phyloP scores from a whole-genome alignment of 2,329 filamentous ascomycete species.

The Capronia epimyces region DNA sequence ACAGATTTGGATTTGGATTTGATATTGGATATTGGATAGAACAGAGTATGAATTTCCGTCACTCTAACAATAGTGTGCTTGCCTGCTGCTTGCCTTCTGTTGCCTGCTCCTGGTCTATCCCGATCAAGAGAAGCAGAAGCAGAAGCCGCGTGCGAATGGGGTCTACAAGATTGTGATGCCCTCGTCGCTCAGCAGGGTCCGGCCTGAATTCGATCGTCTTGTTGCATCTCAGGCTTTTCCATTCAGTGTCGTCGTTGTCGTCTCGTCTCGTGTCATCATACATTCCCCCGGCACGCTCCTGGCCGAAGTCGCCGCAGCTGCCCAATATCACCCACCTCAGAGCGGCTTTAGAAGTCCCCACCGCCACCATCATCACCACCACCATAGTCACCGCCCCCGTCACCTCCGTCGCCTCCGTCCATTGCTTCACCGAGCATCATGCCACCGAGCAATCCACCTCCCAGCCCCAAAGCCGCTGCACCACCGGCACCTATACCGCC shows the following conservation, averaged over 20 bases:
- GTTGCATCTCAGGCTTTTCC: not conserved
- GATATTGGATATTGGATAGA: no score
- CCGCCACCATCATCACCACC: constrained; percentile 23
- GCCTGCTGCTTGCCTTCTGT: no score
- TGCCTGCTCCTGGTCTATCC: no score
- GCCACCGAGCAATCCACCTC: constrained; percentile 76
- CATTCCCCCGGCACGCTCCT: no score
- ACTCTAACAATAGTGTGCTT: no score
- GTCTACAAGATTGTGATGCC: no score
- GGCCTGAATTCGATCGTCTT: not conserved
- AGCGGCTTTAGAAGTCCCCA: constrained; percentile 3
- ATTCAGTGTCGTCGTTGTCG: not conserved
- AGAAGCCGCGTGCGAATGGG: no score
- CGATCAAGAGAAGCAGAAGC: no score
- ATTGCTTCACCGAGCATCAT: constrained; percentile 64
- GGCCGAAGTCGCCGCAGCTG: no score
- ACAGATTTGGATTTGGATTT: no score
- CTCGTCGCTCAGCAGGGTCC: no score
- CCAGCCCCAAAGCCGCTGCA: constrained; percentile 70
- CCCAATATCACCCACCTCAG: not conserved
- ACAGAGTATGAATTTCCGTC: no score
- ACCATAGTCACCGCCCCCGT: constrained; percentile 28
- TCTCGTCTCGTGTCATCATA: not conserved
- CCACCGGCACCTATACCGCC: constrained; percentile 63
- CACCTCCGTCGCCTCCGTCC: constrained; percentile 49